A percentile compares a stretch with the other conserved stretches of the same genome.
phyloP scores from a whole-genome alignment of 73 alveolate genomes.

The Symbiodinium natans region DNA sequence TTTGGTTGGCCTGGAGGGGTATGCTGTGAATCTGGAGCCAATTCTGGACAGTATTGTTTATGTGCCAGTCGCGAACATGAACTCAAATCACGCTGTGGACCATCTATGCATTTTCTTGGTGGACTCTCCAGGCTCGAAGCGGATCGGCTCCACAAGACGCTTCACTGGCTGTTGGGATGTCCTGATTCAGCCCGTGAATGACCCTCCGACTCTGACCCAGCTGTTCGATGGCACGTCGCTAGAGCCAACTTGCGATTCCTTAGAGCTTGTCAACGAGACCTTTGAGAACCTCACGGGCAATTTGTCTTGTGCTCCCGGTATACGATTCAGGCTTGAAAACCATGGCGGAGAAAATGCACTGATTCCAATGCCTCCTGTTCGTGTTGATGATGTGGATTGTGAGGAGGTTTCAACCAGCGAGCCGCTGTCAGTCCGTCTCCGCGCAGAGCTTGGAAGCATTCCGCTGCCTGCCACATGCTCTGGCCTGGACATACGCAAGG shows the following conservation, averaged over 20 bases:
- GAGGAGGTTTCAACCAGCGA: not conserved
- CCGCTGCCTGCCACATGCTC: not conserved
- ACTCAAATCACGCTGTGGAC: conserved; percentile 30
- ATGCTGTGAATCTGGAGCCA: conserved; percentile 17
- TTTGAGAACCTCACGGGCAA: not conserved
- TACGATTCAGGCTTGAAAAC: not conserved
- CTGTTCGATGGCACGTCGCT: not conserved
- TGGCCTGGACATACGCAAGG: not conserved
- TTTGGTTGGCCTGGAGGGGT: conserved; percentile 35
- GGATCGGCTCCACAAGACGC: not conserved
- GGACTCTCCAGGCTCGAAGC: conserved; percentile 11
- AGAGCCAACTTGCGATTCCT: not conserved
- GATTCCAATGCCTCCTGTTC: not conserved
- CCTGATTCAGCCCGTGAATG: conserved; percentile 3
- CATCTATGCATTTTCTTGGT: conserved; percentile 45
- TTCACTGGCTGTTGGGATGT: conserved; percentile 80
- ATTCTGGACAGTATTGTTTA: conserved; percentile 17
- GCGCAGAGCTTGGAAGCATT: not conserved
- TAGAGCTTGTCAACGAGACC: not conserved
- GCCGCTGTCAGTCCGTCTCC: not conserved
- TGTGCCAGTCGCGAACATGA: conserved; percentile 19
- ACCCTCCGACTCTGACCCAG: not conserved
- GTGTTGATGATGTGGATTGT: not conserved
- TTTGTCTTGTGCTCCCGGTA: not conserved
- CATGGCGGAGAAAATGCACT: not conserved